Evolutionary conservation across 768 basidiomycete species (phyloP), one percentile per base, ranked within the genome.

Genomic region (Asterophora parasitica): DNA sequence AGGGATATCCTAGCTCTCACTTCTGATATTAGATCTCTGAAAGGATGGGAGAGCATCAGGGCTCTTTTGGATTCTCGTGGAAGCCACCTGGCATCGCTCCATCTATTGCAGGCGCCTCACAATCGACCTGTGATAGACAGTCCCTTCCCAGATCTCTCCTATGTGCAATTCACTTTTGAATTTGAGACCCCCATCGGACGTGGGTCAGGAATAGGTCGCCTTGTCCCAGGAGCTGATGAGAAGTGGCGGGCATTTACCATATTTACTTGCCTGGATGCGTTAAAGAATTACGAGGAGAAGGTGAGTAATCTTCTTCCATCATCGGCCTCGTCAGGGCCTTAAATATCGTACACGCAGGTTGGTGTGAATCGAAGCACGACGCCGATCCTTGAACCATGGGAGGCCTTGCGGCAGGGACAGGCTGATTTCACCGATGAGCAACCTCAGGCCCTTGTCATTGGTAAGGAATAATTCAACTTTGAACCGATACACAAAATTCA

Each of bases 391-490:
- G 44, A 52, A 35, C 26, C 53, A 46, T 82, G 80, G 81, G 64
- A 68, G 36, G 66, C 71, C 26, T 61, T 65, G 41, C 65, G 78
- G 7, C 58, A 59, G 15, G 59, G 55, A 19, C 69, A 76, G 46
- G 50, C 53, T 7, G 72, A 77, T 23, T 82, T 80, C 51, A 58
- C 59, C 7, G 70, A 76, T 19, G 58, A 54, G 6, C 71, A 75
- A 31, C 83, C 83, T 0, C 68, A 69, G 0, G 83, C 80, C 4
- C 56, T 85, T 10, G 59, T 84, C 34, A 63, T 82, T n/a, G 79
- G 81, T 13, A 19, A 23, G n/a, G 35, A 7, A n/a, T 8, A 23
- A 9, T 31, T 31, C 31, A n/a, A 46, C 27, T 17, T 15, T 27
- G 32, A 5, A 7, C n/a, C 20, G 9, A 15, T 20, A 15, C 38